A percentile compares a stretch with the other conserved stretches of the same genome.
Evolutionary conservation across 2,329 filamentous ascomycete genomes (phyloP).

Genomic region (Talaromyces sp.): DNA sequence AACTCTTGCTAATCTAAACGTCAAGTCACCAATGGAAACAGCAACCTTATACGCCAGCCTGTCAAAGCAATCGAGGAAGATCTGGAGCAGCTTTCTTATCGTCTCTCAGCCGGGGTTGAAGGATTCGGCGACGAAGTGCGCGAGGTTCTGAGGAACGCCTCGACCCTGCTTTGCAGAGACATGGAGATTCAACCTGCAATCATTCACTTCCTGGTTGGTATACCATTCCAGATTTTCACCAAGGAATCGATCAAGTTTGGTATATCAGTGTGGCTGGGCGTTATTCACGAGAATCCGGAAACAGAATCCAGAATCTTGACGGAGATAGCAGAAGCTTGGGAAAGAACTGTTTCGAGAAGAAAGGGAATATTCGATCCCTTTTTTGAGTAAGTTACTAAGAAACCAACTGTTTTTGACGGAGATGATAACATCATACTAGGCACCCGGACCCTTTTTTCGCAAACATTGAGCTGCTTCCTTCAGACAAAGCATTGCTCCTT

Average conservation of each 20-base stretch:
- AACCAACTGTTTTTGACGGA: not conserved
- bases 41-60: slow-evolving; percentile 15
- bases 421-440: slow-evolving; percentile 29
- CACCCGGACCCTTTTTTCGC: slow-evolving; percentile 85
- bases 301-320: slow-evolving; percentile 81
- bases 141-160: slow-evolving; percentile 77
- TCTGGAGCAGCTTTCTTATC: slow-evolving; percentile 67
- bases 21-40: not conserved
- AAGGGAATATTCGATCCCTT: slow-evolving; percentile 75
- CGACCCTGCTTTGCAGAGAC: slow-evolving; percentile 77
- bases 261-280: slow-evolving; percentile 91
- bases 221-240: slow-evolving; percentile 89
- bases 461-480: slow-evolving; percentile 88
- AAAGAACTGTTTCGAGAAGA: slow-evolving; percentile 70
- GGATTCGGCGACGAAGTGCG: slow-evolving; percentile 72
- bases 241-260: slow-evolving; percentile 95
- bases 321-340: slow-evolving; percentile 88
- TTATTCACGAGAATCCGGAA: slow-evolving; percentile 90
- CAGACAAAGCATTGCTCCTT: slow-evolving; percentile 69
- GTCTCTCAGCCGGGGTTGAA: slow-evolving; percentile 63
- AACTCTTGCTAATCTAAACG: not conserved
- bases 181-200: slow-evolving; percentile 72
- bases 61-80: slow-evolving; percentile 50
- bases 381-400: slow-evolving; percentile 51
- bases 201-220: slow-evolving; percentile 80